These are phyloP conservation scores for Stephania yunnanensis DNA, from an alignment of 164 flowering plant genomes.

Conservation along the genomic window DNA sequence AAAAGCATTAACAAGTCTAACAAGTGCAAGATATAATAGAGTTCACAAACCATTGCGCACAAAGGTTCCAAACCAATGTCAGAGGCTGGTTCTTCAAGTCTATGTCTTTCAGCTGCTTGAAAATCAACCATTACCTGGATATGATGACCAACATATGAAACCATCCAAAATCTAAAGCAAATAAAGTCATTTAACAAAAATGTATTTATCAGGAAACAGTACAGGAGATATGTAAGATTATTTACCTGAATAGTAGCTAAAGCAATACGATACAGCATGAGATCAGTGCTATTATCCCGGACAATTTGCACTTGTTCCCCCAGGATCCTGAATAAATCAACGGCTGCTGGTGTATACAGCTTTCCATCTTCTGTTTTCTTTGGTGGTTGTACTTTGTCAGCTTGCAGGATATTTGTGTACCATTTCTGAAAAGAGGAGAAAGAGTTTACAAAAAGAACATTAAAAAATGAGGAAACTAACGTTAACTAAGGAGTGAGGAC, in stretches of 20 bases:
- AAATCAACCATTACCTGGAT: slow-evolving; percentile 92
- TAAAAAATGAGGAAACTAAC: slow-evolving; percentile 5
- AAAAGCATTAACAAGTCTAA: neutral
- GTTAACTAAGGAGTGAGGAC: neutral
- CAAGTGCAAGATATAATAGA: slow-evolving; percentile 3
- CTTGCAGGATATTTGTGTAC: slow-evolving; percentile 90
- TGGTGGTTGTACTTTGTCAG: slow-evolving; percentile 89
- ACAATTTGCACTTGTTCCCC: slow-evolving; percentile 98
- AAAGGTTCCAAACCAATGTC: slow-evolving; percentile 91
- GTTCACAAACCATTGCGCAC: slow-evolving; percentile 80
- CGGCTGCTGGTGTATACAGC: slow-evolving; percentile 96
- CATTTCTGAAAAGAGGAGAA: slow-evolving; percentile 55
- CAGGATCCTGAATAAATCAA: slow-evolving; percentile 92
- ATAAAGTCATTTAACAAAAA: too few relatives aligned
- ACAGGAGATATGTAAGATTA: slow-evolving; percentile 5
- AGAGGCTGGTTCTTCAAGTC: slow-evolving; percentile 94
- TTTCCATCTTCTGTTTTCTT: slow-evolving; percentile 92
- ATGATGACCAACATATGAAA: slow-evolving; percentile 3
- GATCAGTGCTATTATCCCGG: slow-evolving; percentile 94
- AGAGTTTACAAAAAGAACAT: slow-evolving; percentile 7
- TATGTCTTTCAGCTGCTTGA: slow-evolving; percentile 89
- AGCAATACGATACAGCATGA: slow-evolving; percentile 94
- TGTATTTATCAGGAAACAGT: neutral
- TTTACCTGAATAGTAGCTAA: slow-evolving; percentile 86
- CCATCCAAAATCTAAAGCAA: neutral